These are phyloP conservation scores for Cynanchum wilfordii DNA, from an alignment of 257 asterid genomes.

Conservation along the genomic window DNA sequence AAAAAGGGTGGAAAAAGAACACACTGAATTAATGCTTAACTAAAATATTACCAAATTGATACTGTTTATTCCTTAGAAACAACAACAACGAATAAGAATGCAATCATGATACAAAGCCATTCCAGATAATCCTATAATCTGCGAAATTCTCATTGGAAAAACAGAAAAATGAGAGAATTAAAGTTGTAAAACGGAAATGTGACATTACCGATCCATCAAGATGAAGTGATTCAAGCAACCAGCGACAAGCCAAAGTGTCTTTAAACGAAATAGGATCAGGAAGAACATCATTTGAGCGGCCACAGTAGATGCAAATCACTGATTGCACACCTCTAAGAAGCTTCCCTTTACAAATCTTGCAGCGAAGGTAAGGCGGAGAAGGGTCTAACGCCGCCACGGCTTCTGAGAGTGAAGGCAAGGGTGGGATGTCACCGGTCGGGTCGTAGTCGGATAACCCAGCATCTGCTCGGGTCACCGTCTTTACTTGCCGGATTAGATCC, in stretches of 20 bases:
- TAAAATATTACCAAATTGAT: background rate
- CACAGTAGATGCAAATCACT: constrained; percentile 67
- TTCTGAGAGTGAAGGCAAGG: constrained; percentile 61
- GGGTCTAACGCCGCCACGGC: constrained; percentile 51
- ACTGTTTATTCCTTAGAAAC: background rate
- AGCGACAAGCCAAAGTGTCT: constrained; percentile 56
- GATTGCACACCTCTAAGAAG: constrained; percentile 76
- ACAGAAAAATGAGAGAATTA: background rate
- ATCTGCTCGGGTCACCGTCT: constrained; percentile 60
- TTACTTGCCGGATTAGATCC: constrained; percentile 64
- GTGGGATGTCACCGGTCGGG: constrained; percentile 54
- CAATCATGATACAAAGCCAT: background rate
- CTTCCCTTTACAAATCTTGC: constrained; percentile 62
- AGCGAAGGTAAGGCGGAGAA: constrained; percentile 60
- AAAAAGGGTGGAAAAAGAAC: background rate
- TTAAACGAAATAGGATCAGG: constrained; percentile 57
- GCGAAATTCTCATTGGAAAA: background rate
- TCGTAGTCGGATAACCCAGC: constrained; percentile 59
- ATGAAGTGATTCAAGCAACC: constrained; percentile 66
- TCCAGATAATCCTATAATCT: background rate
- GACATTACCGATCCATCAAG: constrained; percentile 90
- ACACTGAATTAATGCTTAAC: background rate
- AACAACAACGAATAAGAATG: background rate
- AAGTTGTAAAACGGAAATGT: constrained; percentile 3
- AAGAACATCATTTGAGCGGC: constrained; percentile 40